Base-by-base conservation (phyloP, 164 flowering plant genomes). In the Umbilicus rupestris region DNA sequence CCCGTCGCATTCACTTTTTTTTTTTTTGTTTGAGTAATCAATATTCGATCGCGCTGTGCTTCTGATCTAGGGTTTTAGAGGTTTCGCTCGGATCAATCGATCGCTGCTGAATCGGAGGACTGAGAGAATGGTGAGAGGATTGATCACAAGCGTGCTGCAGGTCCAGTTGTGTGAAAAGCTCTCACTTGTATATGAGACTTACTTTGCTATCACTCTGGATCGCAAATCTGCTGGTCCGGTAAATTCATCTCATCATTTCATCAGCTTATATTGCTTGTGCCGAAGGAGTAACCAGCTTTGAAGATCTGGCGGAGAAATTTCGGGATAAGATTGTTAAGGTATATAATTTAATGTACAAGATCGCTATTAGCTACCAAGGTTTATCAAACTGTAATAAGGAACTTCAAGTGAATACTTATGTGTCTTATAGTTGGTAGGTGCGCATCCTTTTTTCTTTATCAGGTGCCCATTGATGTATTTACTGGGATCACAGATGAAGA, bases 211-310 rank as follows among this genome's bases (percentile, higher is more conserved):
- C 74, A 91, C 88, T 47, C 82, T 94, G 63, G 98, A 94, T 71
- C 91, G 98, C 62, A 78, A 72, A 75, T 75, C 92, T 76, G 91
- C 95, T 81, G 98, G 98, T 29, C 98, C 98, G 28, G 98, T 92
- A 89, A 88, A 82, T 73, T 64, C 62, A n/a, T n/a, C n/a, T n/a
- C n/a, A n/a, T n/a, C 37, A 44, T 44, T 70, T 20, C 66, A 68
- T 58, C 85, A 94, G 99, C 73, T 94, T 68, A 91, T 94, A 91
- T 94, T 80, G 87, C 94, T 49, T 94, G 99, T 70, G 76, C 75
- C 39, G 88, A 94, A 75, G 99, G 99, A 63, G 99, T 97, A 72
- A 94, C 97, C 69, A 94, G 99, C 80, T 91, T 94, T 70, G 99
- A 94, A 80, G 99, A 94, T 75, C 96, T 94, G 75, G 99, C 97